Conservation (phyloP, 768 basidiomycete species). For the Chalciporus chontae region DNA sequence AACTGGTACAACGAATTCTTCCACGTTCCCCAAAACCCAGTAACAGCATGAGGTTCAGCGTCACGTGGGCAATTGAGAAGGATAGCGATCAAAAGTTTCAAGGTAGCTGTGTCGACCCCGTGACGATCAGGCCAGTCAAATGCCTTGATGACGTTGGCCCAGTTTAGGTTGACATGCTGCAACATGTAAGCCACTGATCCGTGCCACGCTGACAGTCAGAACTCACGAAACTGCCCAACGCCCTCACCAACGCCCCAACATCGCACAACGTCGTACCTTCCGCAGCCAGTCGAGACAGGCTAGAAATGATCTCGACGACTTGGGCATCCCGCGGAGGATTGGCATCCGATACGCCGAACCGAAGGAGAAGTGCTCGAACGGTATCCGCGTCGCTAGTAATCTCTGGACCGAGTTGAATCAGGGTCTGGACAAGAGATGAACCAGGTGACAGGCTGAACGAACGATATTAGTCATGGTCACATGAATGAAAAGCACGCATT, state of each 20-base stretch:
- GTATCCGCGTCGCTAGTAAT: conserved; percentile 72
- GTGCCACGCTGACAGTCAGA: background rate
- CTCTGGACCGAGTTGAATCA: conserved; percentile 77
- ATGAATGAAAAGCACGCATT: conserved; percentile 10
- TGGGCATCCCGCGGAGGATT: conserved; percentile 70
- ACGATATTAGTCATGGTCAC: conserved; percentile 11
- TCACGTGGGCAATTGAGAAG: conserved; percentile 80
- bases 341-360: conserved; percentile 72
- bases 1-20: conserved; percentile 82
- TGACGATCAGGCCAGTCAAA: conserved; percentile 85
- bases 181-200: conserved; percentile 10
- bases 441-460: conserved; percentile 56
- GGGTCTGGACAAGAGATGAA: conserved; percentile 67
- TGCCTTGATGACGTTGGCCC: conserved; percentile 77
- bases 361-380: conserved; percentile 61
- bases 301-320: conserved; percentile 67
- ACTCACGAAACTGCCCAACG: conserved; percentile 72
- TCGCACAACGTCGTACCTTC: conserved; percentile 76
- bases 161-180: conserved; percentile 67
- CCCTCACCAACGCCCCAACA: conserved; percentile 68
- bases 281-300: conserved; percentile 61
- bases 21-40: conserved; percentile 87
- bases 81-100: conserved; percentile 87
- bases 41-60: conserved; percentile 72
- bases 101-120: conserved; percentile 83